These are phyloP conservation scores for Colletotrichum musicola DNA, from an alignment of 2,329 filamentous ascomycete species.

Conservation along the genomic window DNA sequence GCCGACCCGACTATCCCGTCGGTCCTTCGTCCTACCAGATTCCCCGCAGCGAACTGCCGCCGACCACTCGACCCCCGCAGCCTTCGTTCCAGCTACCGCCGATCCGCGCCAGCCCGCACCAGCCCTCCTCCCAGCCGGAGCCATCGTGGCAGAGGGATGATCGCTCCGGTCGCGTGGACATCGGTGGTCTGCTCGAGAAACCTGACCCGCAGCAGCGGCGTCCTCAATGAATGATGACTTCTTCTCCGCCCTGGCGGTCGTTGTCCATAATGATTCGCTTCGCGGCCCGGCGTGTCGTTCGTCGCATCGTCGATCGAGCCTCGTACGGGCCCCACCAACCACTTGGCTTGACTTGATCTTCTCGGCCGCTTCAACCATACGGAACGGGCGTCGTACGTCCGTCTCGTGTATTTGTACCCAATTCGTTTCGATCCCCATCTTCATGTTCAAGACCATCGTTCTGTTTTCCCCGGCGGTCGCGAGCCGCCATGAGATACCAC, in stretches of 20 bases:
- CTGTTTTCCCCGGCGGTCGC: slow-evolving; percentile 27
- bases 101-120: slow-evolving; percentile 57
- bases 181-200: slow-evolving; percentile 72
- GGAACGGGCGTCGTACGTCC: slow-evolving; percentile 17
- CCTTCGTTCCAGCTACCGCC: slow-evolving; percentile 61
- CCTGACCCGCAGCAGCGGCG: slow-evolving; percentile 54
- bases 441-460: slow-evolving; percentile 16
- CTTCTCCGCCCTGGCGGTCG: slow-evolving; percentile 19
- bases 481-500: slow-evolving; percentile 41
- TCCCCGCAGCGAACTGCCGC: slow-evolving; percentile 64
- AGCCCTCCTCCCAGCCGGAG: slow-evolving; percentile 39
- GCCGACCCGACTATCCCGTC: slow-evolving; percentile 57
- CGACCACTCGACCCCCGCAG: slow-evolving; percentile 48
- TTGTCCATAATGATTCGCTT: slow-evolving; percentile 37
- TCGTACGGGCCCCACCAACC: slow-evolving; percentile 3
- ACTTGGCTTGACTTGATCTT: slow-evolving; percentile 18
- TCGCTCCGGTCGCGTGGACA: slow-evolving; percentile 67
- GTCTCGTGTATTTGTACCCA: slow-evolving; percentile 28
- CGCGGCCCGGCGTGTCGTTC: slow-evolving; percentile 17
- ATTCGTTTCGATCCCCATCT: slow-evolving; percentile 11
- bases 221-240: slow-evolving; percentile 42
- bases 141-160: slow-evolving; percentile 60
- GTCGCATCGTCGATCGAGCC: slow-evolving; percentile 23
- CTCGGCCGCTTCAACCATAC: slow-evolving; percentile 13
- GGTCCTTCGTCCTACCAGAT: slow-evolving; percentile 64